Percentiles rank a stretch among this genome's conserved stretches.
Conservation (phyloP, 2,329 filamentous ascomycete species). For the Talaromyces sp. region DNA sequence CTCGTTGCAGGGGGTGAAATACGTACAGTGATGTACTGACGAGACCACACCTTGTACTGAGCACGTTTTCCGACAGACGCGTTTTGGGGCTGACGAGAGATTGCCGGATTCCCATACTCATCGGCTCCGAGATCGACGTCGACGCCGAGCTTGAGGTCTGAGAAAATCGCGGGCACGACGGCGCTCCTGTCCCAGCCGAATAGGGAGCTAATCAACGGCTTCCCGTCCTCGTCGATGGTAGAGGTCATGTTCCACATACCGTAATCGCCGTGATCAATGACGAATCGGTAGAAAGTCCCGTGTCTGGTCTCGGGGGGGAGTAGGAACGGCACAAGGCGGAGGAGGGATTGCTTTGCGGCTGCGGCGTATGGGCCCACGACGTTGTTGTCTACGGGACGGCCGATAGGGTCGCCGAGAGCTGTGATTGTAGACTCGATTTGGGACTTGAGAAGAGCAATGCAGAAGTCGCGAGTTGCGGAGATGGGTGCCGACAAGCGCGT, state of each 20-base stretch:
- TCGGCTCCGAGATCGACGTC: not conserved
- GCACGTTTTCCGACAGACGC: not conserved
- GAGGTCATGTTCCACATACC: not conserved
- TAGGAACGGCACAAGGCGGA: not conserved
- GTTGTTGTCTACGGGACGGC: not conserved
- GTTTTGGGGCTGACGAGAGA: not conserved
- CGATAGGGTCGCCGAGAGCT: not conserved
- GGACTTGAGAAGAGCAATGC: not conserved
- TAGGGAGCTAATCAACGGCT: not conserved
- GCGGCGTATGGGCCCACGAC: not conserved
- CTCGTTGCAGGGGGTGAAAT: not conserved
- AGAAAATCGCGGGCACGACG: not conserved
- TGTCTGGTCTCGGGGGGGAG: not conserved
- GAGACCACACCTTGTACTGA: not conserved
- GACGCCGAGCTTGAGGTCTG: not conserved
- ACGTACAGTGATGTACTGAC: not conserved
- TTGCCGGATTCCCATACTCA: not conserved
- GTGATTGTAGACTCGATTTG: not conserved
- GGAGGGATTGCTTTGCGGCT: not conserved
- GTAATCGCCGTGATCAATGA: not conserved
- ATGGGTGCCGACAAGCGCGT: not conserved
- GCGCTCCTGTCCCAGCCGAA: not conserved
- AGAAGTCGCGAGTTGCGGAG: not conserved
- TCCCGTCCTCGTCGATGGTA: not conserved
- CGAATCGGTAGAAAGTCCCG: not conserved